Percentiles rank a stretch among this genome's conserved stretches.
Conservation (phyloP, 2,329 filamentous ascomycete species). For the Fusarium bactridioides region DNA sequence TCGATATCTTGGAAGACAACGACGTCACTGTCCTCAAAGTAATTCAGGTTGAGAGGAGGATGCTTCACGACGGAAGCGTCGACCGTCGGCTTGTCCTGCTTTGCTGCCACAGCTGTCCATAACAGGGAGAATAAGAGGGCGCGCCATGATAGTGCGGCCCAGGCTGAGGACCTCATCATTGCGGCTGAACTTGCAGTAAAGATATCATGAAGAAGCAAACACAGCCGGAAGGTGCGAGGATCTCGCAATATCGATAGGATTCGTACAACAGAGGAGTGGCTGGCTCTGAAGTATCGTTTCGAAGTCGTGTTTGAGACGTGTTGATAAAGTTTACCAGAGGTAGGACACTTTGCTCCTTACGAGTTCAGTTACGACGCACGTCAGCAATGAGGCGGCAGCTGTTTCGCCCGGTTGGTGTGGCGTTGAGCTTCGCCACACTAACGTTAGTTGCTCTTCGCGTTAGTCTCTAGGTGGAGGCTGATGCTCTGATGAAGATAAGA, state of each 20-base stretch:
- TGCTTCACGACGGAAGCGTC: slow-evolving; percentile 71
- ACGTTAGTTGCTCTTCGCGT: slow-evolving; percentile 17
- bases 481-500: not conserved
- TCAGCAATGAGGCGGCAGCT: slow-evolving; percentile 41
- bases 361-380: slow-evolving; percentile 38
- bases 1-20: slow-evolving; percentile 76
- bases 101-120: slow-evolving; percentile 56
- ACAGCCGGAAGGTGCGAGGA: slow-evolving; percentile 7
- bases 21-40: slow-evolving; percentile 89
- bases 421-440: slow-evolving; percentile 36
- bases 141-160: slow-evolving; percentile 56
- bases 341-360: slow-evolving; percentile 40
- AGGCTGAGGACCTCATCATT: slow-evolving; percentile 64
- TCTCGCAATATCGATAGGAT: slow-evolving; percentile 1
- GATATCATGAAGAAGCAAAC: slow-evolving; percentile 53
- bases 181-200: slow-evolving; percentile 44
- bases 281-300: slow-evolving; percentile 12
- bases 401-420: slow-evolving; percentile 37
- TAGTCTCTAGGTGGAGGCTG: not conserved
- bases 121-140: slow-evolving; percentile 60
- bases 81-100: slow-evolving; percentile 73
- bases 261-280: not conserved
- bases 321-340: slow-evolving; percentile 29
- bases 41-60: slow-evolving; percentile 75
- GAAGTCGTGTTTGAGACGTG: slow-evolving; percentile 6